phyloP scores from a whole-genome alignment of 495 filamentous ascomycete genomes.

The Aspergillus carlsbadensis region DNA sequence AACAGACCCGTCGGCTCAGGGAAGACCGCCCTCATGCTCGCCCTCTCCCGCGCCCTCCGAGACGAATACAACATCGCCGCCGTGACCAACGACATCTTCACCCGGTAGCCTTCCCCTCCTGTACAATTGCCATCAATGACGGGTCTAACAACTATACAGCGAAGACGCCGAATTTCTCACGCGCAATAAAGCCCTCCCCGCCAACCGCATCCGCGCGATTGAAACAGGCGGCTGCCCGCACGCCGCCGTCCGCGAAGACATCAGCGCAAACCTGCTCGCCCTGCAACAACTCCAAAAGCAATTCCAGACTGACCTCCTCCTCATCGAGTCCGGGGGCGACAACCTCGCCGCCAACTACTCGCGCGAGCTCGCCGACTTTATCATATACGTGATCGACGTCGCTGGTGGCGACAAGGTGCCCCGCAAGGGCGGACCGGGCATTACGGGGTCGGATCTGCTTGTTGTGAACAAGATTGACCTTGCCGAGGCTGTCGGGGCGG shows the following conservation, averaged over 20 bases:
- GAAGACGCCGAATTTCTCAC: conserved; percentile 98
- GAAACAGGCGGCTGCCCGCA: conserved; percentile 98
- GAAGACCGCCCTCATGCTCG: conserved; percentile 94
- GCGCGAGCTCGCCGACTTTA: conserved; percentile 91
- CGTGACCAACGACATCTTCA: conserved; percentile 99
- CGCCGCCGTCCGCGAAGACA: conserved; percentile 97
- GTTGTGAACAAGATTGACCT: conserved; percentile 97
- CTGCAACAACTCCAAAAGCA: conserved; percentile 79
- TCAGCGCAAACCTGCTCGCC: conserved; percentile 86
- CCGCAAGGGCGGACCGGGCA: conserved; percentile 92
- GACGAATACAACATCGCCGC: conserved; percentile 81
- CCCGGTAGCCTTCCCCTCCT: conserved; percentile 43
- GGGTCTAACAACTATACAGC: conserved; percentile 36
- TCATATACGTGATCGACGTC: conserved; percentile 98
- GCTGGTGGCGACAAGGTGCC: conserved; percentile 97
- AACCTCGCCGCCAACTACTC: conserved; percentile 97
- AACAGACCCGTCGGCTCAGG: conserved; percentile 91
- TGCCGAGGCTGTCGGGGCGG: conserved; percentile 87
- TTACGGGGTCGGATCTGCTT: conserved; percentile 89
- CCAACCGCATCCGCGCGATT: conserved; percentile 85
- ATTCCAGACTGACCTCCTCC: conserved; percentile 71
- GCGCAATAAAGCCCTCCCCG: conserved; percentile 75
- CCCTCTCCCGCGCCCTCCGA: conserved; percentile 78
- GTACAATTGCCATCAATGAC: neutral
- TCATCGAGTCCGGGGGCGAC: conserved; percentile 94